phyloP scores from a whole-genome alignment of 306 rosid species.

The Castanea crenata region DNA sequence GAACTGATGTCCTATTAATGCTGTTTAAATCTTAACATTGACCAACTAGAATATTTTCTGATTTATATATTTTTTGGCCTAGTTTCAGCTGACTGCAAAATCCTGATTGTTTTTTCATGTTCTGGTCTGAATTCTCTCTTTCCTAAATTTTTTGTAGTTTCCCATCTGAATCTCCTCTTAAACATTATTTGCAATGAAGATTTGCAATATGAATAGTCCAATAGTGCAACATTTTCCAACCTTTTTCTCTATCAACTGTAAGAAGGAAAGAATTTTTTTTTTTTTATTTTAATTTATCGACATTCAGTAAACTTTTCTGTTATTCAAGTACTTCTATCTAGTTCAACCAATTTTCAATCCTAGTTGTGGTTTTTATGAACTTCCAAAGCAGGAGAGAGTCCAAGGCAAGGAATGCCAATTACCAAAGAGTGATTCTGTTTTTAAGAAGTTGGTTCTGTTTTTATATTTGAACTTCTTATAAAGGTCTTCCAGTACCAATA shows the following conservation, averaged over 20 bases:
- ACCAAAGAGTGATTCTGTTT: not conserved
- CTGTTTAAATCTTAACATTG: too few relatives aligned
- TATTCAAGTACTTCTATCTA: not conserved
- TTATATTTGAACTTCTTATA: not conserved
- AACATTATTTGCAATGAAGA: not conserved
- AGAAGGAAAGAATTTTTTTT: not conserved
- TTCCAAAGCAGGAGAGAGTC: not conserved
- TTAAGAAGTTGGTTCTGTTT: not conserved
- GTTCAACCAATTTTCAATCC: not conserved
- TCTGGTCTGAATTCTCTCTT: not conserved
- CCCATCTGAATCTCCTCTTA: not conserved
- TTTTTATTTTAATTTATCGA: not conserved
- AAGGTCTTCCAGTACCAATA: not conserved
- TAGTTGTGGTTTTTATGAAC: not conserved
- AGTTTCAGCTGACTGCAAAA: too few relatives aligned
- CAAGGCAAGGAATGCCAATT: not conserved
- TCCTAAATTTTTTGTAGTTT: not conserved
- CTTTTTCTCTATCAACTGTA: not conserved
- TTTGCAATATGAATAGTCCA: not conserved
- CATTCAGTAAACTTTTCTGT: not conserved
- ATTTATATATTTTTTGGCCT: too few relatives aligned
- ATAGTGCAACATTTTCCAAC: not conserved
- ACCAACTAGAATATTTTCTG: too few relatives aligned
- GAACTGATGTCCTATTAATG: too few relatives aligned
- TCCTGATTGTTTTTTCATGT: too few relatives aligned